A percentile compares a stretch with the other conserved stretches of the same genome.
These are phyloP conservation scores for Handroanthus guayacan DNA, from an alignment of 257 asterid genomes.

Conservation along the genomic window DNA sequence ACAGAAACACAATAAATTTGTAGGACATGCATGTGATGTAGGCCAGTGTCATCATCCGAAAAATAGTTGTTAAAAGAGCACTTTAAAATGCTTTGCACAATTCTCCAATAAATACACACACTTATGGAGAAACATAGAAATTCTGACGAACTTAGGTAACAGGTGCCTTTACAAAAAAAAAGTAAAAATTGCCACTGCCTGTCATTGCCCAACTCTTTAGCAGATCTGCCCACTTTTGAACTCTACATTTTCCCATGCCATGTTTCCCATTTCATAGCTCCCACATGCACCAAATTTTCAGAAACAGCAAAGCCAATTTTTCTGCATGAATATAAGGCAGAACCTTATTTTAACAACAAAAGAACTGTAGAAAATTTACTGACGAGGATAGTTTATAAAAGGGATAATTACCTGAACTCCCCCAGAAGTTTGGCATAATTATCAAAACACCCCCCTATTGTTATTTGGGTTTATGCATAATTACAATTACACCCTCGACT, in stretches of 20 bases:
- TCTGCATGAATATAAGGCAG: slow-evolving; percentile 38
- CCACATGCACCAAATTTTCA: slow-evolving; percentile 37
- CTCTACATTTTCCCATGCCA: slow-evolving; percentile 5
- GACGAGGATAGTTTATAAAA: neutral
- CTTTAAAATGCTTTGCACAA: slow-evolving; percentile 34
- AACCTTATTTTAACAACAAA: neutral
- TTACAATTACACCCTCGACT: no score
- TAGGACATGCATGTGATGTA: neutral
- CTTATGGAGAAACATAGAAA: slow-evolving; percentile 30
- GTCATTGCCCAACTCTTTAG: neutral
- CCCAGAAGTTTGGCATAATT: no score
- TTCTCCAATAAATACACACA: slow-evolving; percentile 27
- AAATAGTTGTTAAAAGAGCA: slow-evolving; percentile 24
- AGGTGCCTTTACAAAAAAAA: slow-evolving; percentile 38
- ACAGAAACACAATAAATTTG: no score
- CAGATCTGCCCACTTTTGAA: slow-evolving; percentile 16
- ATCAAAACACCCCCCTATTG: no score
- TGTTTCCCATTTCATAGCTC: slow-evolving; percentile 25
- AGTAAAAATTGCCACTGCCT: slow-evolving; percentile 29
- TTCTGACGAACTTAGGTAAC: slow-evolving; percentile 29
- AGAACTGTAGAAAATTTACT: no score
- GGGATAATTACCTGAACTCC: no score
- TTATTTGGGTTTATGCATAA: no score
- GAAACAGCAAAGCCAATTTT: slow-evolving; percentile 56
- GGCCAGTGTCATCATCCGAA: slow-evolving; percentile 17